Base-by-base conservation (phyloP, 352 stramenopile species). In the Detonula confervacea region DNA sequence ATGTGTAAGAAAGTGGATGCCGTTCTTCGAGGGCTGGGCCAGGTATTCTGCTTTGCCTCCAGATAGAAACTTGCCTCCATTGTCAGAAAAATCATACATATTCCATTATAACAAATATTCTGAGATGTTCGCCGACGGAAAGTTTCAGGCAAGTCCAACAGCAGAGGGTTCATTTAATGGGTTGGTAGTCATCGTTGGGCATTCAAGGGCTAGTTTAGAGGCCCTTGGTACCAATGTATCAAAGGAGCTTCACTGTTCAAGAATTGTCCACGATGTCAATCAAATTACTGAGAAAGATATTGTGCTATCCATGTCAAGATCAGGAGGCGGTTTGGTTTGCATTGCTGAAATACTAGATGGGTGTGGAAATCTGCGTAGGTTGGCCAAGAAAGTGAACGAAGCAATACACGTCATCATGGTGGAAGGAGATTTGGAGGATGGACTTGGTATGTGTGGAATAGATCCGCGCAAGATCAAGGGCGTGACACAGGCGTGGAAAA, bases 1-100 rank as follows among this genome's bases (percentile, higher is more conserved):
- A 27, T 39, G 75, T 24, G 78, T 86, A 18, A 68, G 81, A 11
- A 80, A 81, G 42, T 92, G 84, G 89, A 55, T 87, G 39, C 77
- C 81, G 24, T 92, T 91, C 46, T 87, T 94, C 33, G 30, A 81
- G 52, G 33, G 59, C 42, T 94, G 87, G 87, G 81, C 67, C 27
- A 54, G 65, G 9, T 94, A 91, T 73, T 74, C 49, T 25, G 47
- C 57, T 60, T 67, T 52, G 8, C 18, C 56, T 12, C 37, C 35
- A 37, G 25, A 46, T 16, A 18, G 20, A 73, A 24, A 12, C 24
- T 47, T 72, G n/a, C 72, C 47, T 57, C 29, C 29, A 37, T 52
- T 87, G 35, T 76, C 49, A 18, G 39, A 46, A 39, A 35, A 30
- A 18, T 64, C 14, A 16, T 87, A 85, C 68, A 51, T 87, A 37